Evolutionary conservation across 208 protist genomes (phyloP).

Genomic region (Phytomonas sp.): DNA sequence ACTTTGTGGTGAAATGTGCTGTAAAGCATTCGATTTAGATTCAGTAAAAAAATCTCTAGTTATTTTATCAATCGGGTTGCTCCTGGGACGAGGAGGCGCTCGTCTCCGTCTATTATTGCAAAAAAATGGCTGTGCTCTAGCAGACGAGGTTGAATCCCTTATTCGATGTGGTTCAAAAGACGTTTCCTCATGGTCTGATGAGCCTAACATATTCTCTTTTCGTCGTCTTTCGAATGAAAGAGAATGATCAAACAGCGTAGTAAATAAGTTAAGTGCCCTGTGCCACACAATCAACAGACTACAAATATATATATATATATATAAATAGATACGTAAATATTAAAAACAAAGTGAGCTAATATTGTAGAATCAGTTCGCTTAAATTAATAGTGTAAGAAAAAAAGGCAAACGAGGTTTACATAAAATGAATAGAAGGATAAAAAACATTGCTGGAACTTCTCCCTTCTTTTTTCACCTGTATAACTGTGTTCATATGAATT

Average conservation of each 20-base stretch:
- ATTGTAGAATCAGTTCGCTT: background rate
- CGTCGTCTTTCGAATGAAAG: background rate
- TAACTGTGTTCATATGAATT: slow-evolving; percentile 5
- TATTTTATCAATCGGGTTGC: background rate
- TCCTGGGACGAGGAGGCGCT: background rate
- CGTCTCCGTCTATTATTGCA: background rate
- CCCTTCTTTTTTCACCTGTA: background rate
- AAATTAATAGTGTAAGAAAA: slow-evolving; percentile 6
- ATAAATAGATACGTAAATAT: background rate
- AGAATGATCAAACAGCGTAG: background rate
- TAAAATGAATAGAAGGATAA: slow-evolving; percentile 11
- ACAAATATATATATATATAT: slow-evolving; percentile 8
- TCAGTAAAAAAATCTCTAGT: background rate
- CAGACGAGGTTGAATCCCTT: background rate
- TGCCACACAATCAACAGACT: background rate
- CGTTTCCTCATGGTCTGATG: background rate
- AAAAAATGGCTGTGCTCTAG: background rate
- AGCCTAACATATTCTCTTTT: background rate
- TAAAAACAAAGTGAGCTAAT: background rate
- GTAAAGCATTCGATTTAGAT: background rate
- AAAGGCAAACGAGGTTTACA: slow-evolving; percentile 6
- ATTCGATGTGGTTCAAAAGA: background rate
- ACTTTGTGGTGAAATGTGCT: background rate
- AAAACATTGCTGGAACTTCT: background rate
- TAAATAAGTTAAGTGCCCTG: background rate